Base-by-base conservation (phyloP, 306 rosid species). In the Dryas octopetala region DNA sequence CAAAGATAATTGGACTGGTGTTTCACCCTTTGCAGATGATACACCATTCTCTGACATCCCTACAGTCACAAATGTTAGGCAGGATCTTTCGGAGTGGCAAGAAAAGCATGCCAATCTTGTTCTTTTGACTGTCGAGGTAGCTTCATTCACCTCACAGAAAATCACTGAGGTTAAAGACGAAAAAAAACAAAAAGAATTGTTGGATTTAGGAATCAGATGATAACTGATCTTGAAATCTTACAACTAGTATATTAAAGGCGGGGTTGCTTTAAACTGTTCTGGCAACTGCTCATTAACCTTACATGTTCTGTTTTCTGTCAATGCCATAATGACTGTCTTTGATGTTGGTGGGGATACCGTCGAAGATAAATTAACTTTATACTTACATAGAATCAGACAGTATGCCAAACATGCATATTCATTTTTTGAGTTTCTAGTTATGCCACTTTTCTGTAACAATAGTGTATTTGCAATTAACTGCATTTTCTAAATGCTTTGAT, bases 11-110 rank as follows among this genome's bases (percentile, higher is more conserved):
- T 58, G 47, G 67, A 50, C 45, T 48, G 75, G 50, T 74, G 63
- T 44, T 69, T 83, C 67, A n/a, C 79, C 66, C 9, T 40, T 49
- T 68, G 79, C 87, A 89, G 97, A 91, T 76, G 89, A 89, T 79
- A 72, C 85, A 4, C 82, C 77, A 28, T 16, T 89, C 73, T 79
- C 78, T 71, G 91, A 82, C 77, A 77, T 83, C 55, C 87, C 83
- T 44, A 73, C 88, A 5, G 85, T 86, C 77, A 86, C 91, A 54
- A 91, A 91, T 75, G 82, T 89, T 63, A 85, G 91, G 74, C 88
- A 86, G 83, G 91, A 91, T 78, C 82, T 91, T 65, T 81, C 85
- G 4, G 88, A 89, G 84, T 91, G 95, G 97, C 92, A 91, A 85
- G 80, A 77, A 66, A 88, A 82, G 81, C 93, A 91, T 79, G 93